Percentiles rank a stretch among this genome's conserved stretches.
These are phyloP conservation scores for Mycena belliarum DNA, from an alignment of 768 basidiomycete species.

Conservation along the genomic window DNA sequence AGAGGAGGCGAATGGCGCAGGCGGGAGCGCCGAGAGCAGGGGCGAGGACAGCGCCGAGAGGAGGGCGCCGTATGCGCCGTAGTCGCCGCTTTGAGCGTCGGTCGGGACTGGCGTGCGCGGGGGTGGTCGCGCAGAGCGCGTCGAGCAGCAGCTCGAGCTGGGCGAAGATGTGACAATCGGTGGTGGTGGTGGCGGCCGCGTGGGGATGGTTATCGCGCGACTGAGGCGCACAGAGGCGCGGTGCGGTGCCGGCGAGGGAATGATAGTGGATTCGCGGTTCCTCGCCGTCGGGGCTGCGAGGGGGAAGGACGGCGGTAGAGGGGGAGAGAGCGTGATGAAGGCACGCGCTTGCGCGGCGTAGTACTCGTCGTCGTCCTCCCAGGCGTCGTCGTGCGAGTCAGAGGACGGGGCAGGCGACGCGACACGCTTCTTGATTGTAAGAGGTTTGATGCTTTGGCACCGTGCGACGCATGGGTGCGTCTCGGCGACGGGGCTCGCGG, in stretches of 20 bases:
- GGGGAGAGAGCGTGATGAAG: not conserved
- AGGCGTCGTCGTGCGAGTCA: not conserved
- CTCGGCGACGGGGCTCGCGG: not conserved
- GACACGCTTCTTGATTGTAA: no score
- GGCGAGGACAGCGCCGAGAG: not conserved
- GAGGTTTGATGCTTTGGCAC: no score
- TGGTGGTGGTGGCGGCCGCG: conserved; percentile 4
- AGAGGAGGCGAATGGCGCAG: no score
- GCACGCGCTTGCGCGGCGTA: not conserved
- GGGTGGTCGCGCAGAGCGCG: not conserved
- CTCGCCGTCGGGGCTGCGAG: not conserved
- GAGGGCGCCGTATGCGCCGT: not conserved
- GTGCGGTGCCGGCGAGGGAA: not conserved
- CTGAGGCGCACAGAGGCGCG: not conserved
- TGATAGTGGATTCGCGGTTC: conserved; percentile 4
- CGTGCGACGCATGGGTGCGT: no score
- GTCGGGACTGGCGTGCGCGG: conserved; percentile 15
- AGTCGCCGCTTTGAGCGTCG: not conserved
- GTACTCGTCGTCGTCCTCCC: not conserved
- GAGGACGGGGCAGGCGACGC: not conserved
- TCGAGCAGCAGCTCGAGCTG: no score
- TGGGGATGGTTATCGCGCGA: not conserved
- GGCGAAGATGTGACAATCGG: not conserved
- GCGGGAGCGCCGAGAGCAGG: no score
- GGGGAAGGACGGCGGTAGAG: not conserved